phyloP scores from a whole-genome alignment of 1,139 yeast species.

The Scheffersomyces insectosa region DNA sequence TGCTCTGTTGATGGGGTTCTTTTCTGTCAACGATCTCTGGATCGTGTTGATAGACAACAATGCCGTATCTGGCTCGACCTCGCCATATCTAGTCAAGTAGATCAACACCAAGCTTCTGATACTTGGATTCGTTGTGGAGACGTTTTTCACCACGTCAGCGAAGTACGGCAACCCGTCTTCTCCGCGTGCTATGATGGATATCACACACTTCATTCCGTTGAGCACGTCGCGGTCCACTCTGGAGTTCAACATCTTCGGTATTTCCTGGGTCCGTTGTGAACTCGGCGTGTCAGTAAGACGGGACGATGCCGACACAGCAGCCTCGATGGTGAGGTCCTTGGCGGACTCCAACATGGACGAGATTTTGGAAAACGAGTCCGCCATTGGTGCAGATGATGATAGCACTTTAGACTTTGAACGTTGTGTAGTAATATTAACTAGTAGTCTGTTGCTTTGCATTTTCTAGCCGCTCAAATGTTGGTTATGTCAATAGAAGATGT shows the following conservation, averaged over 20 bases:
- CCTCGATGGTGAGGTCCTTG: slow-evolving; percentile 74
- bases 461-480: too few relatives aligned
- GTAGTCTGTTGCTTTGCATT: neutral
- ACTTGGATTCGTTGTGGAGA: slow-evolving; percentile 69
- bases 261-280: slow-evolving; percentile 60
- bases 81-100: slow-evolving; percentile 77
- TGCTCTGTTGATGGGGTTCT: slow-evolving; percentile 66
- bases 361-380: slow-evolving; percentile 43
- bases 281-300: slow-evolving; percentile 58
- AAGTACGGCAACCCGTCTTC: slow-evolving; percentile 64
- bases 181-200: slow-evolving; percentile 66
- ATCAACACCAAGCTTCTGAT: slow-evolving; percentile 78
- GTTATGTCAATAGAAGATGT: too few relatives aligned
- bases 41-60: slow-evolving; percentile 87
- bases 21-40: slow-evolving; percentile 77
- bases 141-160: slow-evolving; percentile 87
- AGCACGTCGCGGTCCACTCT: slow-evolving; percentile 69
- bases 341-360: slow-evolving; percentile 73
- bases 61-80: slow-evolving; percentile 83
- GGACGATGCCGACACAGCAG: slow-evolving; percentile 77
- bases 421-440: neutral
- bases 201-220: slow-evolving; percentile 74
- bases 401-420: neutral
- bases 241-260: slow-evolving; percentile 66
- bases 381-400: slow-evolving; percentile 22